Conservation (phyloP, 495 filamentous ascomycete genomes). For the Penicillium goetzii region DNA sequence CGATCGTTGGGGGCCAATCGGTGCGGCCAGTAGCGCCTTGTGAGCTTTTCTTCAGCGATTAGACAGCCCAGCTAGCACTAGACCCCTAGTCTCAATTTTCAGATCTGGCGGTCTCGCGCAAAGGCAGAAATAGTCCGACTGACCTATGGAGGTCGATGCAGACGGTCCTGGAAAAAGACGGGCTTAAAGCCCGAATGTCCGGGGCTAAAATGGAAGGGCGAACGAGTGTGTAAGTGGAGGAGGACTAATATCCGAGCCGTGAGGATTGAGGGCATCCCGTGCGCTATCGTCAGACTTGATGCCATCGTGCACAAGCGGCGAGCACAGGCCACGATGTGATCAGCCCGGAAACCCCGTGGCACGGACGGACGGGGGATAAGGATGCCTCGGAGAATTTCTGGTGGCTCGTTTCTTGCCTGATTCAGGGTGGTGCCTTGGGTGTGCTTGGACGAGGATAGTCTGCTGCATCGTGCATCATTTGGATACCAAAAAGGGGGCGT, state of each 20-base stretch:
- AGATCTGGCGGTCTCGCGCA: neutral
- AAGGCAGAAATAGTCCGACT: no score
- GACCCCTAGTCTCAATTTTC: neutral
- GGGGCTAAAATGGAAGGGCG: neutral
- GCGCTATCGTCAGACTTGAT: slow-evolving; percentile 24
- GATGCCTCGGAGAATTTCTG: slow-evolving; percentile 30
- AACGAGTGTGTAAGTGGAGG: neutral
- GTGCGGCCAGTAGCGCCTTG: neutral
- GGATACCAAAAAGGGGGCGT: neutral
- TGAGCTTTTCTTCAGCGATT: neutral
- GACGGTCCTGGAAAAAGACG: slow-evolving; percentile 7
- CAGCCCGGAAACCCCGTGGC: slow-evolving; percentile 8
- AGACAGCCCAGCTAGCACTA: neutral
- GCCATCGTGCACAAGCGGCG: slow-evolving; percentile 32
- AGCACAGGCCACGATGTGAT: slow-evolving; percentile 29
- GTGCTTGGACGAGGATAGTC: neutral
- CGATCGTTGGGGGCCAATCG: neutral
- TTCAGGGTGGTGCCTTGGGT: neutral
- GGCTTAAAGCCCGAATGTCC: slow-evolving; percentile 21
- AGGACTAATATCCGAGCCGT: slow-evolving; percentile 22
- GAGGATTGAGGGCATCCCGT: slow-evolving; percentile 7
- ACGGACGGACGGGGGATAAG: slow-evolving; percentile 13
- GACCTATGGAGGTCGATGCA: neutral
- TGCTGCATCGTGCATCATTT: neutral
- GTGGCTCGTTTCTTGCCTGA: neutral